Base-by-base conservation (phyloP, 2,329 filamentous ascomycete genomes). In the Scorias spongiosa region DNA sequence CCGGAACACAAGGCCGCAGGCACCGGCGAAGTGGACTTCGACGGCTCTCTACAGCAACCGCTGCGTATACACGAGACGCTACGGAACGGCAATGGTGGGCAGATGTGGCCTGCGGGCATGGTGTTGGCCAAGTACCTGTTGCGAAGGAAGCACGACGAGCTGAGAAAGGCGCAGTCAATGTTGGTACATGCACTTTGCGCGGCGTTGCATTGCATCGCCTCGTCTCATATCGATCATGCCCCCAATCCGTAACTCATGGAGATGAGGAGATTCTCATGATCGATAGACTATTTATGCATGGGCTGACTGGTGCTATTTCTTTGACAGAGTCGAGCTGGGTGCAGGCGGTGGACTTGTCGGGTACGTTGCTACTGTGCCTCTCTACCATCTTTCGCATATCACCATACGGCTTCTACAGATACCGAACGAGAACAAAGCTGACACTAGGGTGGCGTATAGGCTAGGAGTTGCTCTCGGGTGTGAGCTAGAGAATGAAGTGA, bases 91-190 rank as follows among this genome's bases (percentile, higher is more conserved):
- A 96, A 91, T 62, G 91, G 91, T 41, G 91, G 91, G 2, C 84
- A 93, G 64, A 73, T 93, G 10, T 96, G 91, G 91, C 89, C 88
- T 2, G 89, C 89, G 1, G 91, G 91, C 10, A 83, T 93, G 78
- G 76, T 91, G 12, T 70, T 98, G 43, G 76, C 83, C 15, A 85
- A 81, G 63, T 93, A 96, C 60, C 75, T 96, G 72, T 70, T 96
- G 46, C 75, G 80, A 42, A 80, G 80, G 57, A 82, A 84, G 54
- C 68, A 67, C 49, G 65, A 74, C n/a, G 67, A 75, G 51, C 62
- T 93, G 49, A 64, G 63, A 45, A 17, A 28, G 20, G 68, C 74
- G 46, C 80, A 83, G 50, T 75, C 76, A 63, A 86, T 93, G 84
- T 93, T 62, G 62, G 80, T 74, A 55, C 46, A 50, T 45, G 46